Evolutionary conservation across 805 yeast genomes (phyloP).

Genomic region (Wickerhamiella azymoides): DNA sequence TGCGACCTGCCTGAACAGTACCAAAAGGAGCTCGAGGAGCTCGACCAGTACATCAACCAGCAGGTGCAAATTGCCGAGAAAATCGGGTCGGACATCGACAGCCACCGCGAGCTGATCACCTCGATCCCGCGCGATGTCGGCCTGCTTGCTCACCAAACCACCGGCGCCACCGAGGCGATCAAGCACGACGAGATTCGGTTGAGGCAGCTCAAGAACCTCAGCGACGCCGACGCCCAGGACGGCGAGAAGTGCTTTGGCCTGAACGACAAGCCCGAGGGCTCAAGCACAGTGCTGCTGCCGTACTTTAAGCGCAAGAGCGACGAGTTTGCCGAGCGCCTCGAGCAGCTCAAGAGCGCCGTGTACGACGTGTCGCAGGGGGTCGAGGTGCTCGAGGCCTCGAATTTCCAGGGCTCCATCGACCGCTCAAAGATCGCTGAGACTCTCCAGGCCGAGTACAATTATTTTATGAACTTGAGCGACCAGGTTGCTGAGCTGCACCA

Average conservation of each 20-base stretch:
- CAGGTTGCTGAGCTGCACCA: slow-evolving; percentile 59
- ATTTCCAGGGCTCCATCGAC: slow-evolving; percentile 15
- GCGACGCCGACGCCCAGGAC: slow-evolving; percentile 20
- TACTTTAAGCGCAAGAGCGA: slow-evolving; percentile 19
- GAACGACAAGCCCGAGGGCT: slow-evolving; percentile 18
- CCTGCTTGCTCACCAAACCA: slow-evolving; percentile 35
- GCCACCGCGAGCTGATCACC: slow-evolving; percentile 27
- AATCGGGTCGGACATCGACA: slow-evolving; percentile 32
- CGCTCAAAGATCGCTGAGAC: slow-evolving; percentile 22
- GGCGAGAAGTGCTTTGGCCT: slow-evolving; percentile 22
- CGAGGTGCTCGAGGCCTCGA: slow-evolving; percentile 20
- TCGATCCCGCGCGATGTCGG: slow-evolving; percentile 44
- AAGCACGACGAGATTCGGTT: slow-evolving; percentile 31
- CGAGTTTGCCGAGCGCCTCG: slow-evolving; percentile 25
- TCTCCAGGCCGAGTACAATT: slow-evolving; percentile 43
- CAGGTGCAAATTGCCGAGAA: slow-evolving; percentile 42
- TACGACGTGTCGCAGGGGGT: slow-evolving; percentile 25
- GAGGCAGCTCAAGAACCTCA: slow-evolving; percentile 18
- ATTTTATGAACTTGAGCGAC: slow-evolving; percentile 62
- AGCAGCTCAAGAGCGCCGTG: slow-evolving; percentile 22
- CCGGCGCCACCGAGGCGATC: slow-evolving; percentile 40
- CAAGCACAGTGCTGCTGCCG: slow-evolving; percentile 24
- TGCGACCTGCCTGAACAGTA: slow-evolving; percentile 42
- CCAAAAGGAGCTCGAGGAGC: slow-evolving; percentile 40
- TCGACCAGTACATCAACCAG: slow-evolving; percentile 40